Conservation (phyloP, 257 asterid species). For the Mitragyna speciosa region DNA sequence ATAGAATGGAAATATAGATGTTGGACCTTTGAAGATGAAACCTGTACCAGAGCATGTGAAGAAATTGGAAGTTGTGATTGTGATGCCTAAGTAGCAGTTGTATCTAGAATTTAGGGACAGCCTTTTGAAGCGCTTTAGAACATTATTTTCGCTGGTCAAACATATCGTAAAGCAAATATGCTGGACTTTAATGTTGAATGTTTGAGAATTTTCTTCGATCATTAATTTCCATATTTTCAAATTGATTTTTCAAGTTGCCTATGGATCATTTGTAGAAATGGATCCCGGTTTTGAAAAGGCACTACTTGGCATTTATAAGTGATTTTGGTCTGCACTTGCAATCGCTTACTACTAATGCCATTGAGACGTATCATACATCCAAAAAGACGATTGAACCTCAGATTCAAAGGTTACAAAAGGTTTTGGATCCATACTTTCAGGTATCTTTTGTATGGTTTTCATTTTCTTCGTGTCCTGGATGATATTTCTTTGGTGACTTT, state of each 20-base stretch:
- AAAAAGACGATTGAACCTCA: conserved; percentile 29
- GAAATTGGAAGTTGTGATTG: not conserved
- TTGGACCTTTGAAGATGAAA: not conserved
- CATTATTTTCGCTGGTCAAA: not conserved
- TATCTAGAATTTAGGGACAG: not conserved
- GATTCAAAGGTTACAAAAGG: conserved; percentile 21
- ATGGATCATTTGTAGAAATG: conserved; percentile 31
- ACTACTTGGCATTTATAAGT: conserved; percentile 13
- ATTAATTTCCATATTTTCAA: too few relatives aligned
- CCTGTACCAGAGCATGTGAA: not conserved
- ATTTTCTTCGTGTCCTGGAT: not conserved
- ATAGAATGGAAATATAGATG: not conserved
- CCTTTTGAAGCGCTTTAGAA: not conserved
- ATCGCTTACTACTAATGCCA: conserved; percentile 28
- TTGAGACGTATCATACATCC: conserved; percentile 29
- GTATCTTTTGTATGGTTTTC: conserved; percentile 17
- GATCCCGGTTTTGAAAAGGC: conserved; percentile 39
- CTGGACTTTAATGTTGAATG: not conserved
- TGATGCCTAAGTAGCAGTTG: not conserved
- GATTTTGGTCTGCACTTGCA: conserved; percentile 27
- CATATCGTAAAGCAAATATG: not conserved
- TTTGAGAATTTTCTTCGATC: not conserved
- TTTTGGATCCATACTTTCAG: conserved; percentile 36
- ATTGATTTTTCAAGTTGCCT: not conserved
- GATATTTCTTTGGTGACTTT: conserved; percentile 10